These are phyloP conservation scores for Lyophyllum atratum DNA, from an alignment of 768 basidiomycete species.

Conservation along the genomic window DNA sequence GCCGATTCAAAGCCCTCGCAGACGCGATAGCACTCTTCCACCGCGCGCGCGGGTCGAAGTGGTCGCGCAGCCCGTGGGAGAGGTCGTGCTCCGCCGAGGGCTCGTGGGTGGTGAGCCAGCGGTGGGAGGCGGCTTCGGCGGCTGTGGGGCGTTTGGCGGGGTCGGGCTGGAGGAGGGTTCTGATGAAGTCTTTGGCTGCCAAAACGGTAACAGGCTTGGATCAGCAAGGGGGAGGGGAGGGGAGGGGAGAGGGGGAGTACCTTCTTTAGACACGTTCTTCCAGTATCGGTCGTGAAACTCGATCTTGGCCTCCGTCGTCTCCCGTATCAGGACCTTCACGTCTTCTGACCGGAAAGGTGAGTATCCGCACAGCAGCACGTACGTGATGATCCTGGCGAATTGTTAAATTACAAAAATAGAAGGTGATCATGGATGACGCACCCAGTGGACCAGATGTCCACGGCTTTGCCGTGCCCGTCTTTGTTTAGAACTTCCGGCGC, in stretches of 20 bases:
- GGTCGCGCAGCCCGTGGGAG: constrained; percentile 67
- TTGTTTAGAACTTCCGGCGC: constrained; percentile 87
- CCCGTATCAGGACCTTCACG: constrained; percentile 68
- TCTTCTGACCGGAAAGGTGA: constrained; percentile 91
- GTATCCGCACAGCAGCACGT: constrained; percentile 94
- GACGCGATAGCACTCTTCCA: constrained; percentile 74
- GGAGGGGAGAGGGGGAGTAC: constrained; percentile 32
- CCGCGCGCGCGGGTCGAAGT: constrained; percentile 75
- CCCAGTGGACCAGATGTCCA: constrained; percentile 95
- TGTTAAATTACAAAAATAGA: neutral
- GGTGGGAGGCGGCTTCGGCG: constrained; percentile 63
- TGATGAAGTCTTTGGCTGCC: constrained; percentile 85
- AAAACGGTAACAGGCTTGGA: neutral
- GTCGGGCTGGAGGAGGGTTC: constrained; percentile 67
- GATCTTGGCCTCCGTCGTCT: constrained; percentile 83
- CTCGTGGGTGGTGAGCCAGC: constrained; percentile 75
- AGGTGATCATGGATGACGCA: constrained; percentile 34
- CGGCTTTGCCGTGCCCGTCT: constrained; percentile 86
- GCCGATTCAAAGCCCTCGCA: constrained; percentile 42
- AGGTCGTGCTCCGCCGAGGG: constrained; percentile 78
- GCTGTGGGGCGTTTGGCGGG: constrained; percentile 75
- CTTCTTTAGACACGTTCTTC: constrained; percentile 83
- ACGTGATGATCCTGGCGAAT: constrained; percentile 79
- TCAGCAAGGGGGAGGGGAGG: neutral
- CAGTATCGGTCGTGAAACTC: constrained; percentile 95